Conservation (phyloP, 1,139 yeast genomes). For the Fermentozyma sake region DNA sequence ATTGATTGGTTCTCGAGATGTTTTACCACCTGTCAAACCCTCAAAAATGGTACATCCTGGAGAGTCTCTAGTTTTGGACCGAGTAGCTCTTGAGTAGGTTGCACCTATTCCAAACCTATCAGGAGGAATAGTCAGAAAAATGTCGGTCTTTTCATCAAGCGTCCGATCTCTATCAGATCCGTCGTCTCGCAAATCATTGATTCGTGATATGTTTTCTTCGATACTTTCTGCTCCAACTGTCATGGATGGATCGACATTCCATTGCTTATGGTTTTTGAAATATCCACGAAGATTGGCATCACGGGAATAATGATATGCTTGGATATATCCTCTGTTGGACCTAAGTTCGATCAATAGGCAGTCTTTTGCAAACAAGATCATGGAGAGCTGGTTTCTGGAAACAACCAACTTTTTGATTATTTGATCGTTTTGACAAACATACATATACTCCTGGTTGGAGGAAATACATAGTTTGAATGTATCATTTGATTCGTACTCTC, state of each 20-base stretch:
- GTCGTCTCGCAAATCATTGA: background rate
- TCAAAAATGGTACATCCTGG: background rate
- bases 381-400: conserved; percentile 3
- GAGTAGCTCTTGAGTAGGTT: conserved; percentile 3
- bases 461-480: conserved; percentile 6
- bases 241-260: conserved; percentile 6
- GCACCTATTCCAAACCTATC: background rate
- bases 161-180: background rate
- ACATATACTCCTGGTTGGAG: conserved; percentile 5
- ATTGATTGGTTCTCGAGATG: background rate
- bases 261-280: conserved; percentile 6
- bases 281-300: conserved; percentile 8
- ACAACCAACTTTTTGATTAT: conserved; percentile 6
- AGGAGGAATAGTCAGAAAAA: conserved; percentile 1
- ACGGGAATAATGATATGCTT: conserved; percentile 7
- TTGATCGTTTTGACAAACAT: conserved; percentile 6
- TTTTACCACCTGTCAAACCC: conserved; percentile 1
- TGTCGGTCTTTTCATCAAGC: background rate
- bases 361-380: conserved; percentile 8
- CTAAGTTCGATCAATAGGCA: conserved; percentile 7
- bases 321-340: conserved; percentile 6
- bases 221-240: conserved; percentile 3
- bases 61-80: conserved; percentile 3
- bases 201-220: background rate
- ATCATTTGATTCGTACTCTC: conserved; percentile 3